Percentiles rank a stretch among this genome's conserved stretches.
phyloP scores from a whole-genome alignment of 352 stramenopile genomes.

The Chrysophaeum taylorii region DNA sequence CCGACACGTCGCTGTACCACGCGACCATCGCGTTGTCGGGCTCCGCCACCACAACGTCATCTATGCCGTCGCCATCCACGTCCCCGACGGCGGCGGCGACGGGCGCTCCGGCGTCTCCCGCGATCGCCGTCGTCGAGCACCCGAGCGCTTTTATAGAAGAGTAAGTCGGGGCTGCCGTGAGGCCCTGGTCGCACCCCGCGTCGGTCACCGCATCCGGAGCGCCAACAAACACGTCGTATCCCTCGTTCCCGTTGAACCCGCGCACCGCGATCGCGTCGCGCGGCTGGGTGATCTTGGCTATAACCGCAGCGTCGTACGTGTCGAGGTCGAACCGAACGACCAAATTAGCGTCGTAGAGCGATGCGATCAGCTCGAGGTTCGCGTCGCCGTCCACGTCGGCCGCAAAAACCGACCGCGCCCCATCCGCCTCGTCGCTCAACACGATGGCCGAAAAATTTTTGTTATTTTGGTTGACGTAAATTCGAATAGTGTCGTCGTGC shows the following conservation, averaged over 20 bases:
- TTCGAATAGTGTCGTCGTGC: neutral
- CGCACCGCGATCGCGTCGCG: too few relatives aligned
- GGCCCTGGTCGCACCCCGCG: too few relatives aligned
- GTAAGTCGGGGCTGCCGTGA: too few relatives aligned
- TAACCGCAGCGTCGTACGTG: too few relatives aligned
- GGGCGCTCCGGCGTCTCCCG: neutral
- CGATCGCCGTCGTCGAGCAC: neutral
- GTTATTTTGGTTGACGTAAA: neutral
- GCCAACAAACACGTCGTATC: too few relatives aligned
- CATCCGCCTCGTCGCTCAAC: neutral
- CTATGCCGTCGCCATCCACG: neutral
- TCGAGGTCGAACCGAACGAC: neutral
- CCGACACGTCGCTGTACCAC: neutral
- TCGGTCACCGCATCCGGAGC: too few relatives aligned
- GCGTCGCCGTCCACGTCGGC: conserved; percentile 27
- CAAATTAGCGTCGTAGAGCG: neutral
- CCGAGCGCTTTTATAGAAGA: too few relatives aligned
- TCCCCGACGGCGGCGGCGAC: neutral
- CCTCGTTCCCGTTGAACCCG: too few relatives aligned
- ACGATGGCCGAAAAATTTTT: neutral
- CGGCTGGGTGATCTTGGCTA: too few relatives aligned
- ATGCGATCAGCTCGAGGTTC: conserved; percentile 25
- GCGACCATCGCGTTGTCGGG: neutral
- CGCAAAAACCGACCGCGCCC: neutral
- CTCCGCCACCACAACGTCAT: neutral